Percentiles rank a stretch among this genome's conserved stretches.
Conservation (phyloP, 495 filamentous ascomycete genomes). For the Penicillium macrosclerotiorum region DNA sequence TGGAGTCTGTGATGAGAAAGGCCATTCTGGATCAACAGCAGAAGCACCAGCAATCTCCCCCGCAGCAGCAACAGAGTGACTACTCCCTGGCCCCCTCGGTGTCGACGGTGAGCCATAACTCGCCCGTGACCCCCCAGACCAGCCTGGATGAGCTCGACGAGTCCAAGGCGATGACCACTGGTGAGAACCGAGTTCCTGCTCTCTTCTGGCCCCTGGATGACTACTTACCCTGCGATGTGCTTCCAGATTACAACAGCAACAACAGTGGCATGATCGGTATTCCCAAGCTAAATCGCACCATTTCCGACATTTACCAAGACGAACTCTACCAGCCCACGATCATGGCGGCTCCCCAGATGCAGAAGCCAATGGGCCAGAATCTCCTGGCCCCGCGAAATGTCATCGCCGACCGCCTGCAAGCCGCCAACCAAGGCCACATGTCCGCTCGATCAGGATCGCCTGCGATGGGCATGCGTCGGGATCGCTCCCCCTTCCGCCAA, state of each 20-base stretch:
- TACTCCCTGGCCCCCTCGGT: slow-evolving; percentile 55
- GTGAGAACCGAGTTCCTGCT: slow-evolving; percentile 48
- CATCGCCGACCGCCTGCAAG: slow-evolving; percentile 72
- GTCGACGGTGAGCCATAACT: slow-evolving; percentile 54
- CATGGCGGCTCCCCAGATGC: slow-evolving; percentile 49
- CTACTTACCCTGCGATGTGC: slow-evolving; percentile 57
- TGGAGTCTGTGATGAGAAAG: slow-evolving; percentile 54
- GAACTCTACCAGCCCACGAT: slow-evolving; percentile 75
- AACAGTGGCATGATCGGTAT: slow-evolving; percentile 44
- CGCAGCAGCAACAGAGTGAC: slow-evolving; percentile 33
- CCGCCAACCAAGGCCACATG: slow-evolving; percentile 70
- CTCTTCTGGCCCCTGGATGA: slow-evolving; percentile 56
- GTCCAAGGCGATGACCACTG: slow-evolving; percentile 43
- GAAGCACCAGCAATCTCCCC: slow-evolving; percentile 24
- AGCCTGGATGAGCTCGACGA: slow-evolving; percentile 53
- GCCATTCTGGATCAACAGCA: slow-evolving; percentile 54
- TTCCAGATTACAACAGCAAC: slow-evolving; percentile 43
- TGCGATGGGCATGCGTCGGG: slow-evolving; percentile 53
- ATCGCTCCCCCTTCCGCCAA: slow-evolving; percentile 79
- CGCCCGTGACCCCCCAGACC: slow-evolving; percentile 57
- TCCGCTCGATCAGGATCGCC: slow-evolving; percentile 60
- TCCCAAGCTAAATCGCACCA: slow-evolving; percentile 81
- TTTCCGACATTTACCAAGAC: slow-evolving; percentile 81
- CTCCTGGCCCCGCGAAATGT: slow-evolving; percentile 57
- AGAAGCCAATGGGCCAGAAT: slow-evolving; percentile 40